Conservation (phyloP, 1,284 basidiomycete genomes). For the Cryptococcus amylolentus region DNA sequence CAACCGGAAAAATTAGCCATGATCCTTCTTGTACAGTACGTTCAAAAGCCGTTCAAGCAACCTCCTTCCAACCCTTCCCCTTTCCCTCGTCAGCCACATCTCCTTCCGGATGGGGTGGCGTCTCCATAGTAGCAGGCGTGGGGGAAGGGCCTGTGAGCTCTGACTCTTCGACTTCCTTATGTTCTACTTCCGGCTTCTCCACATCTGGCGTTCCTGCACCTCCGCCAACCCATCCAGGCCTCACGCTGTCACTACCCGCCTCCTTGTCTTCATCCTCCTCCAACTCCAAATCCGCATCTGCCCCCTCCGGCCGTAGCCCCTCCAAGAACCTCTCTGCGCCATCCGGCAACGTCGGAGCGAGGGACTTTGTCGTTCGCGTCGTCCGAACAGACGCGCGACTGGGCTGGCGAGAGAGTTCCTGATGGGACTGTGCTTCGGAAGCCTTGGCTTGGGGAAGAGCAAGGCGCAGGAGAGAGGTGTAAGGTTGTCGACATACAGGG, state of each 20-base stretch:
- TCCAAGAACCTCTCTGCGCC: conserved; percentile 49
- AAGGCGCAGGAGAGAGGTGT: conserved; percentile 78
- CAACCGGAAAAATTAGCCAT: background rate
- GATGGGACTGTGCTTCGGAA: conserved; percentile 7
- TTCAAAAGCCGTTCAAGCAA: background rate
- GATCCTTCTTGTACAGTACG: background rate
- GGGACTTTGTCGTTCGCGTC: conserved; percentile 23
- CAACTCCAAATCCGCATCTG: background rate
- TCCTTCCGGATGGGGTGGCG: background rate
- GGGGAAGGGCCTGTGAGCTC: background rate
- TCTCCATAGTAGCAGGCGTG: background rate
- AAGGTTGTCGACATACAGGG: conserved; percentile 86
- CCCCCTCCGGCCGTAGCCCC: conserved; percentile 25
- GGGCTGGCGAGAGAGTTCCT: conserved; percentile 13
- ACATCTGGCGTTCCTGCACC: background rate
- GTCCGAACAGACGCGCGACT: conserved; percentile 22
- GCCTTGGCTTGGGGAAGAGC: conserved; percentile 64
- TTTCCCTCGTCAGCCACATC: background rate
- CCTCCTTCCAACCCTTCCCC: background rate
- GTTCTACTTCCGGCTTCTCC: background rate
- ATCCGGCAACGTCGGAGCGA: conserved; percentile 46
- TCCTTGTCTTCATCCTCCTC: background rate
- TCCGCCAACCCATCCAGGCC: background rate
- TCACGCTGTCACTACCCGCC: background rate
- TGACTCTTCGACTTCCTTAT: background rate